phyloP scores from a whole-genome alignment of 805 yeast genomes.

The Dipodascus albidus region DNA sequence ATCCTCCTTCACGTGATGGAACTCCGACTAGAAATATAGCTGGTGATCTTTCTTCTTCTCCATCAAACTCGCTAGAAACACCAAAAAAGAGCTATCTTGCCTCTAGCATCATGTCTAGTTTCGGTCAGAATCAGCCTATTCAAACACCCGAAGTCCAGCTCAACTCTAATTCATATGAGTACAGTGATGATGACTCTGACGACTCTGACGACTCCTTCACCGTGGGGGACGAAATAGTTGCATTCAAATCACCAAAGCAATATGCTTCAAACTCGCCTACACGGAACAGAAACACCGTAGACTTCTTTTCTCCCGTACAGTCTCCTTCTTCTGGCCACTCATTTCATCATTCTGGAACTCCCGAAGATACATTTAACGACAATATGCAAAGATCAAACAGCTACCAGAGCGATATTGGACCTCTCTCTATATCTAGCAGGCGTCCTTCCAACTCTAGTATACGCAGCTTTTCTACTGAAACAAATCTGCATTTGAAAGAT shows the following conservation, averaged over 20 bases:
- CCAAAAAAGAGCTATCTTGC: not conserved
- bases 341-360: not conserved
- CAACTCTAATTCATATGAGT: not conserved
- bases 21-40: not conserved
- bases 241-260: not conserved
- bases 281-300: not conserved
- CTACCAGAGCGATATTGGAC: not conserved
- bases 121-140: not conserved
- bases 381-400: not conserved
- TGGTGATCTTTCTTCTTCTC: not conserved
- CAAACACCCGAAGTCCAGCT: not conserved
- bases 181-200: not conserved
- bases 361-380: not conserved
- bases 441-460: not conserved
- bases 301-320: not conserved
- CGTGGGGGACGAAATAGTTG: not conserved
- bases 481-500: not conserved
- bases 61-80: not conserved
- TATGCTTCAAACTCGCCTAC: not conserved
- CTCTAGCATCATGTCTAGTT: not conserved
- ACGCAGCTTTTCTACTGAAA: not conserved
- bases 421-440: not conserved
- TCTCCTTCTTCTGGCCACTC: not conserved
- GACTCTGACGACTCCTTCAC: not conserved
- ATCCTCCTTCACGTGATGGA: not conserved